These are phyloP conservation scores for Musa troglodytarum DNA, from an alignment of 176 grass and related monocot genomes.

Conservation along the genomic window DNA sequence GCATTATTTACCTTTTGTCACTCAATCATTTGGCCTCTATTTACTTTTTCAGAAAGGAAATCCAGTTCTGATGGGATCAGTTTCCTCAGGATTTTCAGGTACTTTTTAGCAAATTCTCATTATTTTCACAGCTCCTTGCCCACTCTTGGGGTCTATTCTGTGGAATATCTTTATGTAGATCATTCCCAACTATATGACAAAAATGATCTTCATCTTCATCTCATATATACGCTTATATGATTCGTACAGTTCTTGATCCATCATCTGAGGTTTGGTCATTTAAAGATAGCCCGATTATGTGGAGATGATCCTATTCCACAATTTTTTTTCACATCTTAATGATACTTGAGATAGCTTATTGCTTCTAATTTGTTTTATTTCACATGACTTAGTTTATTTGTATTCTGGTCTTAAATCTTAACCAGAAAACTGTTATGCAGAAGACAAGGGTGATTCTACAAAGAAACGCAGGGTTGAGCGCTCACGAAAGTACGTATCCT, in stretches of 20 bases:
- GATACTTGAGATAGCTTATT: not conserved
- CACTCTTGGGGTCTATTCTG: no score
- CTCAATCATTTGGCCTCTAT: slow-evolving; percentile 6
- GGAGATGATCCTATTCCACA: no score
- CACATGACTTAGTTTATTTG: not conserved
- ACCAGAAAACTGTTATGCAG: slow-evolving; percentile 26
- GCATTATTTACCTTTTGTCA: not conserved
- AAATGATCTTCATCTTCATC: no score
- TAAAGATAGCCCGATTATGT: no score
- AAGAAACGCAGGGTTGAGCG: slow-evolving; percentile 71
- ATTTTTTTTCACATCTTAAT: no score
- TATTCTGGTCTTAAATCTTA: not conserved
- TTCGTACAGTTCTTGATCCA: no score
- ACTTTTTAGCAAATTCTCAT: not conserved
- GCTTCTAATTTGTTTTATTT: not conserved
- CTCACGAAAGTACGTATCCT: slow-evolving; percentile 52
- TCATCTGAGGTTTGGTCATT: no score
- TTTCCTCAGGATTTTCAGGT: slow-evolving; percentile 60
- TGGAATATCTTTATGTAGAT: no score
- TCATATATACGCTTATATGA: no score
- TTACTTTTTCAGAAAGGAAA: slow-evolving; percentile 39
- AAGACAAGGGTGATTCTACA: slow-evolving; percentile 54
- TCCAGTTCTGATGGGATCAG: slow-evolving; percentile 39
- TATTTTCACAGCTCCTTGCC: not conserved
- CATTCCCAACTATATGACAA: no score